These are phyloP conservation scores for Aspergillus taichungensis DNA, from an alignment of 495 filamentous ascomycete genomes.

Conservation along the genomic window DNA sequence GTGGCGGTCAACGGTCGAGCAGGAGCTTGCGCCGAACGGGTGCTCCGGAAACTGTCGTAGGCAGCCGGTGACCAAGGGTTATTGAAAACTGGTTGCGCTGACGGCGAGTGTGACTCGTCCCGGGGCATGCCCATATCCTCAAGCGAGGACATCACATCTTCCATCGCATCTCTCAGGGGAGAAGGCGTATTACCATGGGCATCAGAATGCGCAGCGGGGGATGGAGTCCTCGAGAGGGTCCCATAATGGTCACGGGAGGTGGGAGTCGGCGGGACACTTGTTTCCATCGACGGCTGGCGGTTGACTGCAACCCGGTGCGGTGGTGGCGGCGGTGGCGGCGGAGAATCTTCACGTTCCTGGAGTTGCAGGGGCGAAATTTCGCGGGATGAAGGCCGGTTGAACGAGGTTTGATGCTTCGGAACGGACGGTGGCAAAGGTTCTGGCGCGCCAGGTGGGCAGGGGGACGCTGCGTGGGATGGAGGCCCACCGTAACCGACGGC, in stretches of 20 bases:
- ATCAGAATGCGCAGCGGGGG: slow-evolving; percentile 54
- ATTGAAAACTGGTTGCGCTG: slow-evolving; percentile 44
- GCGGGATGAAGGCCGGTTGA: slow-evolving; percentile 23
- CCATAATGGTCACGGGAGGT: slow-evolving; percentile 43
- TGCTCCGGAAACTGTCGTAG: slow-evolving; percentile 54
- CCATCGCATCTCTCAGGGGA: slow-evolving; percentile 88
- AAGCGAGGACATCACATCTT: slow-evolving; percentile 94
- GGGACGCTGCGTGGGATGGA: slow-evolving; percentile 10
- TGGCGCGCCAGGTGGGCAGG: slow-evolving; percentile 17
- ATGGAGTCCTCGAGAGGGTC: slow-evolving; percentile 45
- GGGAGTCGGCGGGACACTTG: slow-evolving; percentile 31
- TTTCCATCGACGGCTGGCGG: slow-evolving; percentile 17
- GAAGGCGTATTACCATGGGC: slow-evolving; percentile 73
- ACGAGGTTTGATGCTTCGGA: slow-evolving; percentile 18
- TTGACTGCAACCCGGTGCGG: slow-evolving; percentile 30
- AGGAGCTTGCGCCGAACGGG: slow-evolving; percentile 17
- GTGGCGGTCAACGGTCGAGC: slow-evolving; percentile 62
- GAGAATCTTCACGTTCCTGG: slow-evolving; percentile 33
- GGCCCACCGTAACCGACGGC: neutral
- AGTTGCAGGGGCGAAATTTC: slow-evolving; percentile 27
- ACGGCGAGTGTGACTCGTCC: slow-evolving; percentile 33
- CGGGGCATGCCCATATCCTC: slow-evolving; percentile 72
- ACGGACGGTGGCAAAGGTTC: slow-evolving; percentile 24
- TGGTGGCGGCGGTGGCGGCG: slow-evolving; percentile 37
- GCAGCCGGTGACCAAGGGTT: slow-evolving; percentile 90